These are phyloP conservation scores for Penicillium alfredii DNA, from an alignment of 495 filamentous ascomycete genomes.

Conservation along the genomic window DNA sequence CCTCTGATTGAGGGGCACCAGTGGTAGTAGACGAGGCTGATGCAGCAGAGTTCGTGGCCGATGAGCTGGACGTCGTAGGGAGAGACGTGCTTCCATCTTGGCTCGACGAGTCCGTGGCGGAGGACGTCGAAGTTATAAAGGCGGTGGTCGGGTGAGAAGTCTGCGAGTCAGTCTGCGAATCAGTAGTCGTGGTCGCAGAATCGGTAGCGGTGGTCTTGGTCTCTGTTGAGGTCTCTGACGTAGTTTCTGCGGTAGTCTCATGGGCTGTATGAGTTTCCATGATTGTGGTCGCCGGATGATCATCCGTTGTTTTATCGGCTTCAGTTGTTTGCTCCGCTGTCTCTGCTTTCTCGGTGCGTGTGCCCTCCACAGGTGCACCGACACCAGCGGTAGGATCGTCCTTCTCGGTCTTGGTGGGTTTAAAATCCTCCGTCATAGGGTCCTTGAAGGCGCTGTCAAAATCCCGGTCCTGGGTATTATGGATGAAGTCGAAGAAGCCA, in stretches of 20 bases:
- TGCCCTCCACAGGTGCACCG: constrained; percentile 16
- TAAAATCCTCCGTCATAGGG: constrained; percentile 4
- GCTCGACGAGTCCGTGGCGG: constrained; percentile 8
- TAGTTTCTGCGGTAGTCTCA: no score
- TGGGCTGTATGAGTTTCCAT: no score
- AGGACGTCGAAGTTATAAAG: constrained; percentile 19
- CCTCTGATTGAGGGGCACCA: constrained; percentile 4
- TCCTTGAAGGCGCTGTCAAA: constrained; percentile 13
- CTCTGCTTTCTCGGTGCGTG: constrained; percentile 3
- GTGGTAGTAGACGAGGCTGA: constrained; percentile 13
- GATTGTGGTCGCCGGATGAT: constrained; percentile 1
- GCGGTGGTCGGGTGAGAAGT: constrained; percentile 3
- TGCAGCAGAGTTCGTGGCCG: constrained; percentile 10
- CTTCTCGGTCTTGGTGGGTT: neutral
- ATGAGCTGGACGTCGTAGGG: constrained; percentile 10
- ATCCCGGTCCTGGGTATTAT: constrained; percentile 12
- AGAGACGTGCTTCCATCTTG: constrained; percentile 11
- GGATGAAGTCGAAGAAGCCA: constrained; percentile 15
- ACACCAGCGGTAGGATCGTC: constrained; percentile 10
- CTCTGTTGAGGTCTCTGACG: constrained; percentile 6
- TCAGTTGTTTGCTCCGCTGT: constrained; percentile 5
- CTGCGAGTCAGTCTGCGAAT: no score
- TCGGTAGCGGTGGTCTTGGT: constrained; percentile 6
- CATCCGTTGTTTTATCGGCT: constrained; percentile 3
- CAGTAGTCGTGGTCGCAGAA: no score